Conservation (phyloP, 2,329 filamentous ascomycete species). For the Leptodontidium sp. region DNA sequence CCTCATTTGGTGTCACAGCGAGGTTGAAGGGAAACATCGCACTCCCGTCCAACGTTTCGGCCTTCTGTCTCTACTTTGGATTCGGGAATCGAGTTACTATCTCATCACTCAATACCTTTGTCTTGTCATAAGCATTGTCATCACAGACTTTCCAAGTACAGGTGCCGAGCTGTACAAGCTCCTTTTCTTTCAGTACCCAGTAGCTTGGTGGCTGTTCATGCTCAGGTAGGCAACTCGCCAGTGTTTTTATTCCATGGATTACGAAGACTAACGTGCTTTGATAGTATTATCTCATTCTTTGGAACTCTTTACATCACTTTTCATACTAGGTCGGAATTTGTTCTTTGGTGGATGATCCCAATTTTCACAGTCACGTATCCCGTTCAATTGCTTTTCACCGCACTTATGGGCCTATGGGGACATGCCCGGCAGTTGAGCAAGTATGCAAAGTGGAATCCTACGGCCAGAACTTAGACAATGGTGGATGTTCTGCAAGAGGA, state of each 20-base stretch:
- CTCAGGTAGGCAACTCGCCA: constrained; percentile 50
- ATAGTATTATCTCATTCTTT: constrained; percentile 30
- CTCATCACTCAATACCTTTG: constrained; percentile 58
- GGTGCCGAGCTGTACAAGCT: not conserved
- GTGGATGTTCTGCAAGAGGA: not conserved
- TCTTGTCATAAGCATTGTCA: constrained; percentile 44
- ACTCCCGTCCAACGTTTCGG: constrained; percentile 37
- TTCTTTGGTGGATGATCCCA: not conserved
- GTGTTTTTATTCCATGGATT: too few relatives aligned
- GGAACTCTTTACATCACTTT: not conserved
- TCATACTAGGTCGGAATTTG: not conserved
- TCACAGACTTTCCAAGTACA: not conserved
- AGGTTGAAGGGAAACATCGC: not conserved
- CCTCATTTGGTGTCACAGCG: not conserved
- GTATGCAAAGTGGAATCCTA: not conserved
- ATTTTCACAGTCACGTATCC: not conserved
- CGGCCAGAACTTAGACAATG: not conserved
- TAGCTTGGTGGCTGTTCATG: constrained; percentile 56
- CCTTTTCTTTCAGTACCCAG: constrained; percentile 41
- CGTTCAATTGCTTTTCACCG: not conserved
- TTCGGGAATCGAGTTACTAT: constrained; percentile 57
- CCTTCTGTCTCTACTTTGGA: constrained; percentile 54
- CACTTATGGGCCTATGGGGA: not conserved
- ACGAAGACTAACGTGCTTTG: too few relatives aligned
- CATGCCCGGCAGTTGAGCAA: not conserved